phyloP scores from a whole-genome alignment of 2,329 filamentous ascomycete genomes.

The Pestalotiopsis sp. region DNA sequence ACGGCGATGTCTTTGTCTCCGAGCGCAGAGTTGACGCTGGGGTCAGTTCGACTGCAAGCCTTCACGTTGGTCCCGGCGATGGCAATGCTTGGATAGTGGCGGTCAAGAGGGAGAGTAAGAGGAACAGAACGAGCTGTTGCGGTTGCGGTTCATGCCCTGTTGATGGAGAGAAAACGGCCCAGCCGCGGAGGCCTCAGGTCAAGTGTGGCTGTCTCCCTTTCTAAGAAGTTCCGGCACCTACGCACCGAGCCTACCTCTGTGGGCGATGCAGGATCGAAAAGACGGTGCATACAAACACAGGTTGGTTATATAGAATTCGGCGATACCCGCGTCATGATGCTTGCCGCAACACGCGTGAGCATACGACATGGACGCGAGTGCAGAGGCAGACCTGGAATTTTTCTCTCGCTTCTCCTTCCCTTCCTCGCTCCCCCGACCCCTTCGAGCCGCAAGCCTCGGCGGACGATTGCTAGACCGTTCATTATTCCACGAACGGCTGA shows the following conservation, averaged over 20 bases:
- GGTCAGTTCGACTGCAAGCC: neutral
- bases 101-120: neutral
- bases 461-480: neutral
- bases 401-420: neutral
- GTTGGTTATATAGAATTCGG: neutral
- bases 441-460: neutral
- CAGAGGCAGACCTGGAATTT: neutral
- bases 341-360: neutral
- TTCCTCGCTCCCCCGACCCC: neutral
- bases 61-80: neutral
- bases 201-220: neutral
- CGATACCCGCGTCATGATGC: neutral
- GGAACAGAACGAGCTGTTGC: neutral
- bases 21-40: conserved; percentile 5
- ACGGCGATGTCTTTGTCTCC: neutral
- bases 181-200: neutral
- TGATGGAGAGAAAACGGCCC: neutral
- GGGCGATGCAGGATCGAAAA: neutral
- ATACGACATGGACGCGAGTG: neutral
- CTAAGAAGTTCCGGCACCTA: too few species aligned
- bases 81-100: neutral
- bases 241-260: neutral
- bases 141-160: neutral
- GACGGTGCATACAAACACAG: neutral
- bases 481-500: neutral